Percentiles rank a stretch among this genome's conserved stretches.
Evolutionary conservation across 2,329 filamentous ascomycete species (phyloP).

Genomic region (Podosphaera aphanis): DNA sequence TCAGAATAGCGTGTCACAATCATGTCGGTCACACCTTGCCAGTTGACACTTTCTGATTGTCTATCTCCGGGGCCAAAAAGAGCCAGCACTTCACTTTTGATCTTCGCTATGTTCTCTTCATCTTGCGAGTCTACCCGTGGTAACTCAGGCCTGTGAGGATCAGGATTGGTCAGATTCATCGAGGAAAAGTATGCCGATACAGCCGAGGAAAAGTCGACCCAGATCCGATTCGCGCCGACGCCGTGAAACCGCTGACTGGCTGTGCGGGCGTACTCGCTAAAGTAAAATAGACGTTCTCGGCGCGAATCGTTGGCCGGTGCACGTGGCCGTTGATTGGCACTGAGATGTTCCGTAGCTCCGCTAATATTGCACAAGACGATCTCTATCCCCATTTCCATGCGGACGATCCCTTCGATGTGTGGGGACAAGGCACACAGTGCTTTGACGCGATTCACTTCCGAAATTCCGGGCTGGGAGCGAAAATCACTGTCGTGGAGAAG

Average conservation of each 20-base stretch:
- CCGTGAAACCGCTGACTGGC: constrained; percentile 21
- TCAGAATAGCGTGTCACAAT: too few species aligned
- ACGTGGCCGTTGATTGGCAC: constrained; percentile 5
- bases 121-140: too few species aligned
- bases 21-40: too few species aligned
- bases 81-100: too few species aligned
- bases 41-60: too few species aligned
- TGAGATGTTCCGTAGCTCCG: constrained; percentile 11
- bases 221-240: constrained; percentile 18
- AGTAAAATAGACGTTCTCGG: neutral
- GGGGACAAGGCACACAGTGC: constrained; percentile 25
- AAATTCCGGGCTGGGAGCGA: too few species aligned
- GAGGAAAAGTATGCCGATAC: constrained; percentile 13
- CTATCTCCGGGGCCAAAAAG: too few species aligned
- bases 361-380: constrained; percentile 42
- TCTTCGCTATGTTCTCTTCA: too few species aligned
- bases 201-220: constrained; percentile 13
- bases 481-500: constrained; percentile 16
- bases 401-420: constrained; percentile 36
- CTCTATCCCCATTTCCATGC: constrained; percentile 49
- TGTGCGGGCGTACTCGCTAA: constrained; percentile 18
- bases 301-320: neutral
- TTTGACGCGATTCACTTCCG: neutral
- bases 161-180: constrained; percentile 13
- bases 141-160: too few species aligned